Base-by-base conservation (phyloP, 2,329 filamentous ascomycete genomes). In the Ceratocystis albifundus region DNA sequence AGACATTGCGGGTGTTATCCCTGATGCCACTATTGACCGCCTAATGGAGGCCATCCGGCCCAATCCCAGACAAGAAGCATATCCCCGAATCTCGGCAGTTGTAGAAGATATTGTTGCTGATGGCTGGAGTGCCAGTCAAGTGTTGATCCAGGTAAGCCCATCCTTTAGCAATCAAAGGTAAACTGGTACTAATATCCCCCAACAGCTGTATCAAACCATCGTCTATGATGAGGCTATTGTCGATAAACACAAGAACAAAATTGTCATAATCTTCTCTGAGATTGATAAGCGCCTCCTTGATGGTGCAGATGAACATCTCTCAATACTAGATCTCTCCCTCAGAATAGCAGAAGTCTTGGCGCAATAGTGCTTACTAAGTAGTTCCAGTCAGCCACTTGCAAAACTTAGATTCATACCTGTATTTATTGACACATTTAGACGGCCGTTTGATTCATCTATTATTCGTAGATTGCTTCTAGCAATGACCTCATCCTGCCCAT, bases 1-100 rank as follows among this genome's bases (percentile, higher is more conserved):
- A 74, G 94, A 99, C 72, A 99, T 99, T 74, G 93, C 94, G 0
- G 94, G 95, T 66, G 90, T 97, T 1, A 92, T 99, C 70, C 94
- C 95, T 0, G 82, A 86, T 15, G 71, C 74, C 10, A 89, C 90
- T 1, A 84, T 99, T 62, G 82, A 88, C 66, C 76, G 75, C 7
- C 80, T 99, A 17, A 79, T 90, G 12, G 77, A 84, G 68, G 88
- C 90, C 20, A 88, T 97, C 78, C 87, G 89, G 70, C 89, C 90
- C 3, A 82, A 79, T 70, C 82, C 82, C 28, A 80, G 80, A 46
- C 82, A 82, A 0, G 80, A 83, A 15, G 80, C 85, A 0, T 99
- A 96, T 72, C 82, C 85, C 68, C 81, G 83, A 12, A 84, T 99
- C 17, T 85, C 90, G 0, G 85, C 85, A 70, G 86, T 90, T 4